Conservation (phyloP, 2,329 filamentous ascomycete species). For the Plectosphaerella plurivora region DNA sequence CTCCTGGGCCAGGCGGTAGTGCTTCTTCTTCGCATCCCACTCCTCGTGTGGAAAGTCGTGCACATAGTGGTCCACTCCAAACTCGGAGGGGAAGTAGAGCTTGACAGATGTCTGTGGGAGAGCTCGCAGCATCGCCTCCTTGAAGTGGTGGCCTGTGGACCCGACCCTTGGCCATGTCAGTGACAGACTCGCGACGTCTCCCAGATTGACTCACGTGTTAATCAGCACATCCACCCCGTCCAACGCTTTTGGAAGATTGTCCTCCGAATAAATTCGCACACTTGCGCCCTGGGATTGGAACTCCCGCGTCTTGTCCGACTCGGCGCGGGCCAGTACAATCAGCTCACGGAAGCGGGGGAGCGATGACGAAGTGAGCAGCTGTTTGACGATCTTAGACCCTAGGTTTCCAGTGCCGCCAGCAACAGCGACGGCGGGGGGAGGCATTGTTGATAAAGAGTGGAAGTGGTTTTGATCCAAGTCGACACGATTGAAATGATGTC, state of each 20-base stretch:
- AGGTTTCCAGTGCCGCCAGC: slow-evolving; percentile 7
- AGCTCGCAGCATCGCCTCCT: slow-evolving; percentile 18
- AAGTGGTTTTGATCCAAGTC: no score
- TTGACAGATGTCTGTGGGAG: slow-evolving; percentile 18
- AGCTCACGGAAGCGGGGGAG: slow-evolving; percentile 1
- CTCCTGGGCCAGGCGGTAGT: slow-evolving; percentile 15
- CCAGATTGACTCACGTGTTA: slow-evolving; percentile 14
- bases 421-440: slow-evolving; percentile 1
- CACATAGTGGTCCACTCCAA: slow-evolving; percentile 29
- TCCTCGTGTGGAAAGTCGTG: slow-evolving; percentile 28
- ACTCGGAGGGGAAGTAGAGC: slow-evolving; percentile 29
- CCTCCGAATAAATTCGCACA: slow-evolving; percentile 9
- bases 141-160: slow-evolving; percentile 15
- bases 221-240: slow-evolving; percentile 24
- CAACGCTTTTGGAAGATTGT: slow-evolving; percentile 17
- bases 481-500: no score
- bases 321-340: slow-evolving; percentile 3
- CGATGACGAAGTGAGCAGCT: slow-evolving; percentile 1
- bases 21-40: slow-evolving; percentile 25
- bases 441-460: no score
- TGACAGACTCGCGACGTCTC: background rate
- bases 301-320: background rate
- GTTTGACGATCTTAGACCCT: slow-evolving; percentile 1
- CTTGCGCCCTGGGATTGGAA: slow-evolving; percentile 1
- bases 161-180: background rate